Base-by-base conservation (phyloP, 179 eudicot genomes). In the Corrigiola litoralis region DNA sequence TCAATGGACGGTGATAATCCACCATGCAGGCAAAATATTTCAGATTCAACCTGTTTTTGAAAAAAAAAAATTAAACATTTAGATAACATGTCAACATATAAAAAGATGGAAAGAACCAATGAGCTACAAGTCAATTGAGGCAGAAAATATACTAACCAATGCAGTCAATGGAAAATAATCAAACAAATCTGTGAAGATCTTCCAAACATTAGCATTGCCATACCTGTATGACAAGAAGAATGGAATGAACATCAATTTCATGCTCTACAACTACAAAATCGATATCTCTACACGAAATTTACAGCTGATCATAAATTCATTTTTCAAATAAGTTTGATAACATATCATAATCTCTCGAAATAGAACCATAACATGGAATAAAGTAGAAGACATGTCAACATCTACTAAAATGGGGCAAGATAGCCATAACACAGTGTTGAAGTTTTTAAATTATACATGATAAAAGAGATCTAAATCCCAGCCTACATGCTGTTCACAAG, bases 121-220 rank as follows among this genome's bases (percentile, higher is more conserved):
- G 36, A 33, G 7, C 14, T 12, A 20, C 24, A 40, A 41, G 48
- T 16, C 61, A n/a, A 9, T 4, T 18, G 2, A 72, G 41, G 51
- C 17, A 58, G 41, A 66, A 69, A 27, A 6, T 37, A 27, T 71
- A 76, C 97, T 77, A 56, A 89, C 97, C 97, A 89, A 78, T 32
- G 97, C 97, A 67, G 97, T 91, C 61, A 91, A 81, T 4, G 97
- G 97, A 63, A 91, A 87, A 78, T 89, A 91, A 74, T 91, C 97
- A 67, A 91, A 91, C 64, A 91, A 83, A 74, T 91, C 97, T 4
- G 97, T 91, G 79, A 91, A 91, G 65, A 69, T 85, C 86, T 91
- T 91, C 96, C 97, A 91, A 50, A 91, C 97, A 79, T 82, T 91
- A 37, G 96, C 97, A 79, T 83, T 91, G 24, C 96, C 97, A 63